Conservation (phyloP, 768 basidiomycete genomes). For the Suillus subalutaceus region DNA sequence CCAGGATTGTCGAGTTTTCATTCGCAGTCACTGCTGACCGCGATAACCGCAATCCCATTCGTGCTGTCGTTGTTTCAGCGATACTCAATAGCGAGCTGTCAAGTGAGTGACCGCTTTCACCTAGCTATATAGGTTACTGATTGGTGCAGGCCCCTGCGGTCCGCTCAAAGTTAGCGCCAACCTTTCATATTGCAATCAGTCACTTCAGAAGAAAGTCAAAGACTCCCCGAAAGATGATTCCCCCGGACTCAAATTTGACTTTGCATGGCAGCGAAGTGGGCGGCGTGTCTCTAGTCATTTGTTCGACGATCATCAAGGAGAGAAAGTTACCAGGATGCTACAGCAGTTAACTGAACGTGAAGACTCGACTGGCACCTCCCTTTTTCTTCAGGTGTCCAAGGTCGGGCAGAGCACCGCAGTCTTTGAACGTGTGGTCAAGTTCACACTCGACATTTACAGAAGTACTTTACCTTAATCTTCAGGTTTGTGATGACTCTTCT, state of each 20-base stretch:
- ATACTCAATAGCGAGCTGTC: not conserved
- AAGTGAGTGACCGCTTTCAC: not conserved
- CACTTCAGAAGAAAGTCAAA: too few species aligned
- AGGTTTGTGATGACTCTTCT: not conserved
- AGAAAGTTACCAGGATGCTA: too few species aligned
- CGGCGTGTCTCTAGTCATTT: constrained; percentile 2
- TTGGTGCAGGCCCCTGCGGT: not conserved
- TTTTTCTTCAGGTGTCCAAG: not conserved
- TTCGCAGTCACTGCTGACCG: not conserved
- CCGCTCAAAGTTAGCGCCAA: not conserved
- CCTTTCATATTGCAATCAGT: not conserved
- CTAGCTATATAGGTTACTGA: too few species aligned
- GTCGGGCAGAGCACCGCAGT: not conserved
- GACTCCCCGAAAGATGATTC: not conserved
- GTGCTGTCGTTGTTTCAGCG: not conserved
- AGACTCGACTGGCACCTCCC: not conserved
- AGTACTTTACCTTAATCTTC: not conserved
- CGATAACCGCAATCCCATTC: not conserved
- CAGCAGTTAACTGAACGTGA: not conserved
- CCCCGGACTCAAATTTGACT: too few species aligned
- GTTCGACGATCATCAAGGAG: too few species aligned
- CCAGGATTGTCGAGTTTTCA: not conserved
- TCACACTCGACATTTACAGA: not conserved
- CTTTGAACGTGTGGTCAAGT: not conserved
- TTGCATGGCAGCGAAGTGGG: not conserved